These are phyloP conservation scores for Pythium dissotocum DNA, from an alignment of 352 stramenopile species.

Conservation along the genomic window DNA sequence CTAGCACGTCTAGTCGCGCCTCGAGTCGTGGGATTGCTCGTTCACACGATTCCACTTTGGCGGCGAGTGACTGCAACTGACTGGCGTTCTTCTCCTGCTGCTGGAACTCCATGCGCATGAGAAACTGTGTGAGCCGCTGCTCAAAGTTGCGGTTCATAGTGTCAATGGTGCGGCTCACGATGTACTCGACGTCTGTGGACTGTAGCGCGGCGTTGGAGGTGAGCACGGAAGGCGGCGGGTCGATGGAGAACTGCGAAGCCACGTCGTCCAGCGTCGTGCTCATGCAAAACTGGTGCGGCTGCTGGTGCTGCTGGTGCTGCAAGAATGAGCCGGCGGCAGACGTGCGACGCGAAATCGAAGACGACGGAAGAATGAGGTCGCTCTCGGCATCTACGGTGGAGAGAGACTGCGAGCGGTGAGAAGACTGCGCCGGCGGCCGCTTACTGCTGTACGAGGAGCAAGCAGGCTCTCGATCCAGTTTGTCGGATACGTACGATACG, in stretches of 20 bases:
- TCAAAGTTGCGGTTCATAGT: conserved; percentile 73
- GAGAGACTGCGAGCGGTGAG: conserved; percentile 1
- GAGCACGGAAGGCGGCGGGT: conserved; percentile 16
- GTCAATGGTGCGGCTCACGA: conserved; percentile 66
- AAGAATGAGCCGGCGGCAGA: background rate
- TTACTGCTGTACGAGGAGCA: conserved; percentile 1
- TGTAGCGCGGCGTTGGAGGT: conserved; percentile 26
- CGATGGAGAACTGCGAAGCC: conserved; percentile 30
- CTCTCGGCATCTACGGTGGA: background rate
- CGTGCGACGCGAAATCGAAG: background rate
- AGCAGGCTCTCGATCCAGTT: conserved; percentile 1
- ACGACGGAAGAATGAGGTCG: background rate
- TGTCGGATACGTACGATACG: conserved; percentile 19
- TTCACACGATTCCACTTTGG: conserved; percentile 64
- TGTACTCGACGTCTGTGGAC: conserved; percentile 56
- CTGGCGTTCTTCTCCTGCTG: conserved; percentile 57
- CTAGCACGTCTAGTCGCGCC: conserved; percentile 56
- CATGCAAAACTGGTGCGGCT: conserved; percentile 1
- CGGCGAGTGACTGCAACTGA: conserved; percentile 51
- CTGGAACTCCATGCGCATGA: conserved; percentile 58
- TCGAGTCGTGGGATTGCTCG: conserved; percentile 62
- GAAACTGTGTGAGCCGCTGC: conserved; percentile 50
- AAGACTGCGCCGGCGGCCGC: background rate
- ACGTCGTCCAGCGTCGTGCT: conserved; percentile 29
- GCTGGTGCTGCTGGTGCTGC: background rate